Percentiles rank a stretch among this genome's conserved stretches.
phyloP scores from a whole-genome alignment of 495 filamentous ascomycete genomes.

The Daldinia grandis region DNA sequence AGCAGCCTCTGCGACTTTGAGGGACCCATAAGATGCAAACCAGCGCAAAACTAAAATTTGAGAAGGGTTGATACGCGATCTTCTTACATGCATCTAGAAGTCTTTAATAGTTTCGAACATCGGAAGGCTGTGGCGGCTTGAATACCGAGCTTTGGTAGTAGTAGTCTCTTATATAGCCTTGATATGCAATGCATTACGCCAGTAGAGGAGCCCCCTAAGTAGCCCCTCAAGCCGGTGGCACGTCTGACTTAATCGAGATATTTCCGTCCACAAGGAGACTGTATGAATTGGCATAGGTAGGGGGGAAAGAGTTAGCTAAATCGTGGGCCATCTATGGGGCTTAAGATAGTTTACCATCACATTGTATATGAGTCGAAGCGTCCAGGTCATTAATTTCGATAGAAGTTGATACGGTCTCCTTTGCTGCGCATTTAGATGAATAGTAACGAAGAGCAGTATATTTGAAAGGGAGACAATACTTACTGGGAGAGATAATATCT shows the following conservation, averaged over 20 bases:
- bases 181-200: not conserved
- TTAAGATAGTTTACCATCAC: not conserved
- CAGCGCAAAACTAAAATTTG: not conserved
- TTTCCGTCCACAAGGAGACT: too few relatives aligned
- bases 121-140: not conserved
- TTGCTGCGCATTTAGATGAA: not conserved
- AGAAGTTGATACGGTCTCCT: not conserved
- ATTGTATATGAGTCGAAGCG: not conserved
- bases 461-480: not conserved
- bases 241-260: not conserved
- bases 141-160: not conserved
- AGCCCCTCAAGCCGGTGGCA: not conserved
- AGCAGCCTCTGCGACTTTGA: not conserved
- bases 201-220: not conserved
- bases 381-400: not conserved
- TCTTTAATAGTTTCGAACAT: not conserved
- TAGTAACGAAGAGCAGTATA: not conserved
- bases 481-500: not conserved
- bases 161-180: not conserved
- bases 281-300: too few relatives aligned
- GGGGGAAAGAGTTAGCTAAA: too few relatives aligned
- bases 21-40: not conserved
- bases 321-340: not conserved
- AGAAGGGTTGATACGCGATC: not conserved
- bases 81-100: not conserved